phyloP scores from a whole-genome alignment of 257 asterid genomes.

The Solanum acaule region DNA sequence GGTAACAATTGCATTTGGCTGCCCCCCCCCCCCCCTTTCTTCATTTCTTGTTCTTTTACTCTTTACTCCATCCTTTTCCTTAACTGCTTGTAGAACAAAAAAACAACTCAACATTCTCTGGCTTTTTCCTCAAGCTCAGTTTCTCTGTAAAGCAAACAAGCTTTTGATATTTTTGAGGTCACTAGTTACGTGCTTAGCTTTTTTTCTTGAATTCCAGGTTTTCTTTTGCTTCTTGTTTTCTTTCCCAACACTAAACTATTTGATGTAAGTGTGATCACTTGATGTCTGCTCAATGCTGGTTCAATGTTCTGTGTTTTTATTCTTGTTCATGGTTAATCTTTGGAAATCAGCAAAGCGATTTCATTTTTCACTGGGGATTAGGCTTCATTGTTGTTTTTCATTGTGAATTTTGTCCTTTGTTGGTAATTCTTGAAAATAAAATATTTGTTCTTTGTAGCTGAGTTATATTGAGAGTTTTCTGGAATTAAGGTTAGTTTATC shows the following conservation, averaged over 20 bases:
- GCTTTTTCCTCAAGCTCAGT: neutral
- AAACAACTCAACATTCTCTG: neutral
- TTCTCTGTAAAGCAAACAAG: neutral
- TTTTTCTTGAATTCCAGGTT: neutral
- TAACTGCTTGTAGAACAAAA: neutral
- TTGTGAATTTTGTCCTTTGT: neutral
- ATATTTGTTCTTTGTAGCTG: neutral
- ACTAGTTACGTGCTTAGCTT: neutral
- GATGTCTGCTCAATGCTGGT: neutral
- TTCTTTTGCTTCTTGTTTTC: neutral
- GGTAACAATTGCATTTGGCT: neutral
- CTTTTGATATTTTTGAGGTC: neutral
- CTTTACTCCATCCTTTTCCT: neutral
- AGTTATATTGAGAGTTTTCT: neutral
- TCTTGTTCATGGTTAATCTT: neutral
- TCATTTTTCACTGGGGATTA: neutral
- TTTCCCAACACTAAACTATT: neutral
- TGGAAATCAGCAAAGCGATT: no score
- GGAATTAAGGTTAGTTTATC: neutral
- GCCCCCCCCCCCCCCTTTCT: neutral
- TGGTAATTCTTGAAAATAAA: neutral
- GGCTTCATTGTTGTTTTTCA: neutral
- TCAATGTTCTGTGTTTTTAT: no score
- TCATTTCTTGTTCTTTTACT: neutral
- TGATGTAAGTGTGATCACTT: neutral